phyloP scores from a whole-genome alignment of 2,329 filamentous ascomycete genomes.

The Hypoxylon sp. region DNA sequence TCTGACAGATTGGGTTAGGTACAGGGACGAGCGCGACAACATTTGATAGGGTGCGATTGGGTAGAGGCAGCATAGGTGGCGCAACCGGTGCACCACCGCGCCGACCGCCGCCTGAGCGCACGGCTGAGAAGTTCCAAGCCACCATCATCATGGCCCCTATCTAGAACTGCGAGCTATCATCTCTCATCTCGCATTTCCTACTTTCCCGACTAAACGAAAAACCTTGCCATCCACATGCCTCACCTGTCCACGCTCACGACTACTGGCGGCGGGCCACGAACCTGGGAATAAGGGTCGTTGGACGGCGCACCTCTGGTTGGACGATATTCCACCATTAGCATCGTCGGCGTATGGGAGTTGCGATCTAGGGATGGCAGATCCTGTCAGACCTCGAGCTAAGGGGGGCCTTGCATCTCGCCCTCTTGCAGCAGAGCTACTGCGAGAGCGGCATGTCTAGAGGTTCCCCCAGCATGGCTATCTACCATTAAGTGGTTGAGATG shows the following conservation, averaged over 20 bases:
- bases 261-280: slow-evolving; percentile 1
- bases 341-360: not conserved
- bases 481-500: slow-evolving; percentile 1
- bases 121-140: not conserved
- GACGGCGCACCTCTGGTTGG: not conserved
- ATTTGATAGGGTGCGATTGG: not conserved
- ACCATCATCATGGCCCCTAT: not conserved
- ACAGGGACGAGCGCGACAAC: not conserved
- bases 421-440: not conserved
- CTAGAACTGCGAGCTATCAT: no score
- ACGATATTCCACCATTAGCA: not conserved
- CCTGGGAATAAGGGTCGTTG: not conserved
- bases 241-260: not conserved
- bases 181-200: not conserved
- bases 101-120: not conserved
- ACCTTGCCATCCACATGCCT: not conserved
- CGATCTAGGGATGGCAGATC: not conserved
- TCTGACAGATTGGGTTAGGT: slow-evolving; percentile 11
- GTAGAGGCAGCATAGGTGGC: no score
- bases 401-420: not conserved
- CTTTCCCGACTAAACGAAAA: not conserved
- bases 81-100: not conserved
- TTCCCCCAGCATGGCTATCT: not conserved
- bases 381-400: not conserved
- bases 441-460: not conserved